Percentiles rank a stretch among this genome's conserved stretches.
phyloP scores from a whole-genome alignment of 306 rosid species.

The Oxytropis ochrocephala region DNA sequence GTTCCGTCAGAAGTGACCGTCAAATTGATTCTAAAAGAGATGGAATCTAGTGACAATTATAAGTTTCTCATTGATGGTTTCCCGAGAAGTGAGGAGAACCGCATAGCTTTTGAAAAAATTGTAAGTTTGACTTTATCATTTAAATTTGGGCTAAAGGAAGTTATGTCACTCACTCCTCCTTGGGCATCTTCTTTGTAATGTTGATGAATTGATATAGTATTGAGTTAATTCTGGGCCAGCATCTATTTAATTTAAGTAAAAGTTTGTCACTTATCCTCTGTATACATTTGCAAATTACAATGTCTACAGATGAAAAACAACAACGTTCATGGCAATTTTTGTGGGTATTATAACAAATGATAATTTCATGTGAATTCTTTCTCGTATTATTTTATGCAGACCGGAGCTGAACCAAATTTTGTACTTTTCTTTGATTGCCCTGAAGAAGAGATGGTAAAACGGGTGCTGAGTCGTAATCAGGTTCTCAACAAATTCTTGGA shows the following conservation, averaged over 20 bases:
- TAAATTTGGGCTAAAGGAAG: not conserved
- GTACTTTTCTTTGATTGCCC: conserved; percentile 98
- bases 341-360: not conserved
- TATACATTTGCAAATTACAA: conserved; percentile 2
- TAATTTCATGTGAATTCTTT: not conserved
- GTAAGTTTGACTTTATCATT: conserved; percentile 45
- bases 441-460: conserved; percentile 88
- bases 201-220: conserved; percentile 2
- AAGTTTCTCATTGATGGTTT: conserved; percentile 91
- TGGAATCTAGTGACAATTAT: conserved; percentile 53
- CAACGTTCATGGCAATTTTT: not conserved
- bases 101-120: conserved; percentile 66
- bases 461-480: conserved; percentile 91
- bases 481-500: conserved; percentile 37
- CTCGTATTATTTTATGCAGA: conserved; percentile 35
- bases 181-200: not conserved
- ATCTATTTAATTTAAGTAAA: not conserved
- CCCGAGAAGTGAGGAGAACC: conserved; percentile 89
- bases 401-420: conserved; percentile 64
- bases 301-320: not conserved
- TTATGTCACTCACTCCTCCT: not conserved
- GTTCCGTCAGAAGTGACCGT: conserved; percentile 90
- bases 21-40: conserved; percentile 68
- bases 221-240: conserved; percentile 10
- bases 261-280: conserved; percentile 1